A percentile compares a stretch with the other conserved stretches of the same genome.
phyloP scores from a whole-genome alignment of 495 filamentous ascomycete species.

The Talaromyces proteolyticus region DNA sequence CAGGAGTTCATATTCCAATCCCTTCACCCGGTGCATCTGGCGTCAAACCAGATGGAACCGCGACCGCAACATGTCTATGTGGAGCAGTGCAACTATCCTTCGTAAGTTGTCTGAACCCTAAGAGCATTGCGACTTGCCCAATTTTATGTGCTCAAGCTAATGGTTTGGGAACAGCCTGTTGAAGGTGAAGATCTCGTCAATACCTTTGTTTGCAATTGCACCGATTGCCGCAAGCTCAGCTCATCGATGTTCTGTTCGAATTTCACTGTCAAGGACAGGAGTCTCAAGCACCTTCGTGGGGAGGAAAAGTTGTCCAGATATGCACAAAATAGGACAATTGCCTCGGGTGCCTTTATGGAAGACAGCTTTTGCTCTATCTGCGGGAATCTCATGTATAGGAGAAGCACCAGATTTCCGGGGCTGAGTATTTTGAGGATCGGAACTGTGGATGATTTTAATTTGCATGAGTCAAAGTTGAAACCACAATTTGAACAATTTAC shows the following conservation, averaged over 20 bases:
- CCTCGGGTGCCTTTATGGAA: slow-evolving; percentile 39
- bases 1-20: too few relatives aligned
- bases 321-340: slow-evolving; percentile 31
- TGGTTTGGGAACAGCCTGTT: slow-evolving; percentile 22
- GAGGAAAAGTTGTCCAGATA: slow-evolving; percentile 34
- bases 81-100: slow-evolving; percentile 49
- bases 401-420: slow-evolving; percentile 26
- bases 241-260: slow-evolving; percentile 55
- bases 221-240: slow-evolving; percentile 53
- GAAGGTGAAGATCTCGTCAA: slow-evolving; percentile 34
- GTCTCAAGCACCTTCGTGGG: slow-evolving; percentile 41
- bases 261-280: slow-evolving; percentile 36
- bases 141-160: too few relatives aligned
- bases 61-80: slow-evolving; percentile 50
- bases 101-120: too few relatives aligned
- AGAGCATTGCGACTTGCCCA: too few relatives aligned
- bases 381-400: slow-evolving; percentile 49
- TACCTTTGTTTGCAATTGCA: slow-evolving; percentile 52
- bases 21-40: too few relatives aligned
- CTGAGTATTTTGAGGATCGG: slow-evolving; percentile 42
- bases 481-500: slow-evolving; percentile 38
- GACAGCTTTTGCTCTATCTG: slow-evolving; percentile 50
- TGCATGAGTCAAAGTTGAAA: slow-evolving; percentile 45
- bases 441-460: slow-evolving; percentile 47
- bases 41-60: slow-evolving; percentile 39